A percentile compares a stretch with the other conserved stretches of the same genome.
Conservation (phyloP, 2,329 filamentous ascomycete genomes). For the Xylariaceae sp. region DNA sequence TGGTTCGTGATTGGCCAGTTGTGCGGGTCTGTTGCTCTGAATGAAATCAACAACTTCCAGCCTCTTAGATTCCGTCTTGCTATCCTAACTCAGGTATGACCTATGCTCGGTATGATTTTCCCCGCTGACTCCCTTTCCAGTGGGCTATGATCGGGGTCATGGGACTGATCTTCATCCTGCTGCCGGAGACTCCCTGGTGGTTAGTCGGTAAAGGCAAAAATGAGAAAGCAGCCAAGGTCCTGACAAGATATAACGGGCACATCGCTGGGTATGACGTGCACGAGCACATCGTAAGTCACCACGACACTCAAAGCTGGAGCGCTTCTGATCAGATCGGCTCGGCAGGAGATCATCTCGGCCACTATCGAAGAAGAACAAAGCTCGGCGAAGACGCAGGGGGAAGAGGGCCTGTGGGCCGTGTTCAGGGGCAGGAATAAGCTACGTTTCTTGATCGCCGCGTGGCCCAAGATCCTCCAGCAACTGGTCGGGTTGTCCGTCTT, state of each 20-base stretch:
- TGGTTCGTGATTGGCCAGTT: not conserved
- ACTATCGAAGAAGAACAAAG: not conserved
- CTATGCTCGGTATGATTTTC: too few relatives aligned
- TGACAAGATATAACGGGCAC: not conserved
- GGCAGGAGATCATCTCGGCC: not conserved
- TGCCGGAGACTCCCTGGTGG: not conserved
- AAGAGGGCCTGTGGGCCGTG: not conserved
- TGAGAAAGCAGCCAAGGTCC: not conserved
- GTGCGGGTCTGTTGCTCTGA: not conserved
- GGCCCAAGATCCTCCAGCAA: conserved; percentile 2
- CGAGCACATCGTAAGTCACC: not conserved
- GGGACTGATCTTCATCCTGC: not conserved
- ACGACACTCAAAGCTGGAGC: not conserved
- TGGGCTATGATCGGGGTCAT: not conserved
- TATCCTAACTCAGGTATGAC: too few relatives aligned
- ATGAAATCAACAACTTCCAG: not conserved
- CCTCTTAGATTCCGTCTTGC: not conserved
- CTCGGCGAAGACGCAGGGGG: not conserved
- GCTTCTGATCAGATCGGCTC: not conserved
- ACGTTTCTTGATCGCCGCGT: not conserved
- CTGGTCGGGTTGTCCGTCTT: not conserved
- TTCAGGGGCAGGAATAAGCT: not conserved
- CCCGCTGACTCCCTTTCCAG: too few relatives aligned
- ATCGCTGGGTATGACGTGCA: not conserved
- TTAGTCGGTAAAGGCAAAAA: not conserved